Percentiles rank a stretch among this genome's conserved stretches.
These are phyloP conservation scores for Fusarium sp. DNA, from an alignment of 2,329 filamentous ascomycete species.

Conservation along the genomic window DNA sequence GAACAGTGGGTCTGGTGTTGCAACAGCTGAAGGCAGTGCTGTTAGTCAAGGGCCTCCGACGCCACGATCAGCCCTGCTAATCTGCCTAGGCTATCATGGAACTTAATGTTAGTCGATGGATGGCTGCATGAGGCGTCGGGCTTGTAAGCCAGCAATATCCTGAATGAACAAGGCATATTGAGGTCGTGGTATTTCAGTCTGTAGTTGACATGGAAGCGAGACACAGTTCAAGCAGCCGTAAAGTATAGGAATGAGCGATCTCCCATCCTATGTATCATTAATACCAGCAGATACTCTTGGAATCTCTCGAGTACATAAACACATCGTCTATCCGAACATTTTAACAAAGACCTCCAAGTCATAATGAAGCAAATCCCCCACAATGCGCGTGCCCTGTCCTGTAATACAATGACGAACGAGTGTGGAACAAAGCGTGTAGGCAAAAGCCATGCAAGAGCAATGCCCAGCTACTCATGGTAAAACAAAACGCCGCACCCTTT, in stretches of 20 bases:
- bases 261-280: slow-evolving; percentile 40
- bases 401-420: slow-evolving; percentile 18
- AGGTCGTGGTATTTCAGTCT: neutral
- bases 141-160: slow-evolving; percentile 1
- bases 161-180: neutral
- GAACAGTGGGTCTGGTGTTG: slow-evolving; percentile 18
- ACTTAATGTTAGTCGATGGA: neutral
- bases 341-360: slow-evolving; percentile 26
- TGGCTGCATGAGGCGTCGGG: slow-evolving; percentile 12
- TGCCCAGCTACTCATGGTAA: slow-evolving; percentile 21
- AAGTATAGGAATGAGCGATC: slow-evolving; percentile 28
- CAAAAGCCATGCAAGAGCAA: slow-evolving; percentile 19
- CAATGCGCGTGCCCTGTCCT: slow-evolving; percentile 28
- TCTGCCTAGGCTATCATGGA: slow-evolving; percentile 28
- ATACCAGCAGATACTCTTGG: slow-evolving; percentile 27
- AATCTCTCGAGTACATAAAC: slow-evolving; percentile 22
- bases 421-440: slow-evolving; percentile 8
- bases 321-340: slow-evolving; percentile 41
- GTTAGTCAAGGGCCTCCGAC: slow-evolving; percentile 36
- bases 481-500: slow-evolving; percentile 44
- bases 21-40: slow-evolving; percentile 30
- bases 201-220: neutral
- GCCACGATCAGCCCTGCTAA: slow-evolving; percentile 27
- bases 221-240: slow-evolving; percentile 27
- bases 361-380: slow-evolving; percentile 19